phyloP scores from a whole-genome alignment of 73 alveolate genomes.

The Symbiodinium pilosum region DNA sequence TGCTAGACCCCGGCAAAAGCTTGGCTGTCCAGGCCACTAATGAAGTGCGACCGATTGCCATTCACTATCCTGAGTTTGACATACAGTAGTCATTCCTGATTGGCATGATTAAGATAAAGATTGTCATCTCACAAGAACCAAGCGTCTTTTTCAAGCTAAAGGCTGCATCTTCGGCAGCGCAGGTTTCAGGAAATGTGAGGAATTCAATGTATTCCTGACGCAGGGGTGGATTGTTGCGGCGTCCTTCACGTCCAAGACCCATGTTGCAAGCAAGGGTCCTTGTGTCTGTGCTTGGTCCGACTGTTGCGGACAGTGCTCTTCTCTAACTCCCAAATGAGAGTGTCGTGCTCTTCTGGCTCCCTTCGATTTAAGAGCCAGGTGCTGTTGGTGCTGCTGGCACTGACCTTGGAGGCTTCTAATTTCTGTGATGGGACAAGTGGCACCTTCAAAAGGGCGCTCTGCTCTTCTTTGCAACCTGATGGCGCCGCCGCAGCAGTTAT shows the following conservation, averaged over 20 bases:
- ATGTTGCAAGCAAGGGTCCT: not conserved
- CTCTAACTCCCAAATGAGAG: conserved; percentile 66
- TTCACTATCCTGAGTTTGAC: conserved; percentile 49
- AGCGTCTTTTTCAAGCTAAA: conserved; percentile 36
- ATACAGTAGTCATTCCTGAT: not conserved
- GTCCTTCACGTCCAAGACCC: too few relatives aligned
- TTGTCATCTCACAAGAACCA: not conserved
- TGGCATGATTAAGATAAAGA: too few relatives aligned
- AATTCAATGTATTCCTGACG: conserved; percentile 59
- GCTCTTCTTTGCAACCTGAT: not conserved
- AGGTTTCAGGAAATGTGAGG: conserved; percentile 68
- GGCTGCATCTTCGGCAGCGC: conserved; percentile 81
- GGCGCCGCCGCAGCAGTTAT: conserved; percentile 91
- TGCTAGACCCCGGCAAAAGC: too few relatives aligned
- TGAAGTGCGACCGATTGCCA: conserved; percentile 76
- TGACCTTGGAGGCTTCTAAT: conserved; percentile 21
- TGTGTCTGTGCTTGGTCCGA: conserved; percentile 55
- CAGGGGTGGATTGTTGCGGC: too few relatives aligned
- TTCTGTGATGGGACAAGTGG: not conserved
- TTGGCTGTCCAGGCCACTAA: conserved; percentile 16
- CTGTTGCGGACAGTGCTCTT: conserved; percentile 10
- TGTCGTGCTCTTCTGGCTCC: conserved; percentile 3
- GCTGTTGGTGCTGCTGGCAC: conserved; percentile 90
- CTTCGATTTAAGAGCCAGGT: conserved; percentile 31
- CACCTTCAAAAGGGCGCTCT: too few relatives aligned